These are phyloP conservation scores for Boechera retrofracta DNA, from an alignment of 345 rosid species.

Conservation along the genomic window DNA sequence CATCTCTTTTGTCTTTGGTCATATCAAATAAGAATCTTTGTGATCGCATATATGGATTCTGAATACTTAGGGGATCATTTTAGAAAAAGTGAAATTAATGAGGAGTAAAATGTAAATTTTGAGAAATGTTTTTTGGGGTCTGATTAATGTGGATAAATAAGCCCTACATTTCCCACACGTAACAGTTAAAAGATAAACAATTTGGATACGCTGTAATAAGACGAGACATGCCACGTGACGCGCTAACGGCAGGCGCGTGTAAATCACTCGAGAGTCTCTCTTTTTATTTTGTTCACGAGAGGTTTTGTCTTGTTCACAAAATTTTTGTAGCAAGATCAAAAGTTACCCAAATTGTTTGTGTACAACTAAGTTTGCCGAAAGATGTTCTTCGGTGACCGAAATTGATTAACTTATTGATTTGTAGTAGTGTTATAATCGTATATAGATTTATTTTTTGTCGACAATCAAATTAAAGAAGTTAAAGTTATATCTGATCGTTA, in stretches of 20 bases:
- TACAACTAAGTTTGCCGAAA: not conserved
- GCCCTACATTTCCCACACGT: constrained; percentile 39
- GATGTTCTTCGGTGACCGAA: not conserved
- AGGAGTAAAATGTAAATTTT: constrained; percentile 19
- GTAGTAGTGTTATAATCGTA: not conserved
- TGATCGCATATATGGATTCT: constrained; percentile 6
- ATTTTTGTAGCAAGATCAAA: not conserved
- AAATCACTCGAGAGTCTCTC: not conserved
- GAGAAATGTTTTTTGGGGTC: not conserved
- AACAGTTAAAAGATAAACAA: constrained; percentile 43
- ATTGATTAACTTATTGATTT: not conserved
- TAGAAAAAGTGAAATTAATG: not conserved
- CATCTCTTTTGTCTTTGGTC: constrained; percentile 41
- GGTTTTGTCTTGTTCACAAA: not conserved
- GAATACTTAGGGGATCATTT: not conserved
- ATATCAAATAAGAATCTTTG: constrained; percentile 34
- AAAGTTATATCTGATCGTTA: no score
- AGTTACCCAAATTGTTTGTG: not conserved
- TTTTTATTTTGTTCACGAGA: constrained; percentile 22
- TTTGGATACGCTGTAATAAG: constrained; percentile 47
- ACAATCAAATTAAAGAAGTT: no score
- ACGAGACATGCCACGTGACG: constrained; percentile 42
- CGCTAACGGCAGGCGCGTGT: constrained; percentile 38
- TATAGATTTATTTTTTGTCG: no score
- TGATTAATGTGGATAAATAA: constrained; percentile 29